phyloP scores from a whole-genome alignment of 352 stramenopile genomes.

The Elongisporangium anandrum region DNA sequence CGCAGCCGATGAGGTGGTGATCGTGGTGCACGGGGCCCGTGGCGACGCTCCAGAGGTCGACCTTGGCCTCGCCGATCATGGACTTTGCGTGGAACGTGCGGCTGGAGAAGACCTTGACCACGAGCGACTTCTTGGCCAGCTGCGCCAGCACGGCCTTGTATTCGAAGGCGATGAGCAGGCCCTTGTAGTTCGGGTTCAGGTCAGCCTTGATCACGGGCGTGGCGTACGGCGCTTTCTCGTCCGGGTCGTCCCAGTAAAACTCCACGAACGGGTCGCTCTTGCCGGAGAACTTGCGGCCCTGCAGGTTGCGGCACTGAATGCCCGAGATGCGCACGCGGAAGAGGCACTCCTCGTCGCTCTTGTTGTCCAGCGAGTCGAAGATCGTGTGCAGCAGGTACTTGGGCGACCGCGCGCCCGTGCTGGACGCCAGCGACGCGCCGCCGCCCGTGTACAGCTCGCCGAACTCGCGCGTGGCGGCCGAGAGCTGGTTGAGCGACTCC shows the following conservation, averaged over 20 bases:
- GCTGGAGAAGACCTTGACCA: slow-evolving; percentile 84
- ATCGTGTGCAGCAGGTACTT: slow-evolving; percentile 56
- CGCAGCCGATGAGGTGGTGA: slow-evolving; percentile 79
- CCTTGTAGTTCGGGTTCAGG: slow-evolving; percentile 88
- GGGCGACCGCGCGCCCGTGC: slow-evolving; percentile 36
- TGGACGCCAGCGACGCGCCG: slow-evolving; percentile 10
- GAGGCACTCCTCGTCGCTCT: slow-evolving; percentile 60
- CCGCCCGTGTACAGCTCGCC: slow-evolving; percentile 55
- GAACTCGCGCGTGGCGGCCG: slow-evolving; percentile 70
- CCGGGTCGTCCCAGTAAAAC: slow-evolving; percentile 81
- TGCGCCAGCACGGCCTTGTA: slow-evolving; percentile 65
- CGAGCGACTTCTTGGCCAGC: slow-evolving; percentile 51
- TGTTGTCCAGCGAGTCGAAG: slow-evolving; percentile 61
- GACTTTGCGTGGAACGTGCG: slow-evolving; percentile 73
- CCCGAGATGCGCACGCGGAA: slow-evolving; percentile 83
- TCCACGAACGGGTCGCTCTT: slow-evolving; percentile 87
- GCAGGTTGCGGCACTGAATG: slow-evolving; percentile 87
- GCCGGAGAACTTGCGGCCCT: slow-evolving; percentile 70
- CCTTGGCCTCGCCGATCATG: slow-evolving; percentile 68
- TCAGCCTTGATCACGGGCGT: slow-evolving; percentile 84
- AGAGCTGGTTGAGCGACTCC: slow-evolving; percentile 71
- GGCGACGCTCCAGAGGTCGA: slow-evolving; percentile 80
- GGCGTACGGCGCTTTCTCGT: slow-evolving; percentile 62
- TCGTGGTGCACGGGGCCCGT: slow-evolving; percentile 86
- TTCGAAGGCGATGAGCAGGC: slow-evolving; percentile 82